Conservation (phyloP, 2,329 filamentous ascomycete genomes). For the Pseudocercospora pini-densiflorae region DNA sequence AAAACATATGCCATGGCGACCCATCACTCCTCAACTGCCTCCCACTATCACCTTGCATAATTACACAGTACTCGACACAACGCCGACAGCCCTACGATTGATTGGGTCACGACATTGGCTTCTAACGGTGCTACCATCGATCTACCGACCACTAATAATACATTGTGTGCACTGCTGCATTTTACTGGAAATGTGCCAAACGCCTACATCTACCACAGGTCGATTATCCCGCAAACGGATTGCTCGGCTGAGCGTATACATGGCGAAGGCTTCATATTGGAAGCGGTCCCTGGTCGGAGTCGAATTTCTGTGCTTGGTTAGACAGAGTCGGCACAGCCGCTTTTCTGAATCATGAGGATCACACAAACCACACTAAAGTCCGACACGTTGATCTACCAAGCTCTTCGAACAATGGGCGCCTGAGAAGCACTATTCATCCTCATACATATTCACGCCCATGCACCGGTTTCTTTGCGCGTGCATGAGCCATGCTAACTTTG, state of each 20-base stretch:
- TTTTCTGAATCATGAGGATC: conserved; percentile 16
- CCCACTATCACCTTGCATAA: background rate
- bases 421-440: conserved; percentile 6
- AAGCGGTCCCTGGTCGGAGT: background rate
- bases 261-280: background rate
- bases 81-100: background rate
- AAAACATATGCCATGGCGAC: background rate
- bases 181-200: background rate
- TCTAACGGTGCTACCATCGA: conserved; percentile 3
- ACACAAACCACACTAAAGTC: conserved; percentile 11
- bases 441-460: conserved; percentile 10
- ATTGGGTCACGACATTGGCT: conserved; percentile 4
- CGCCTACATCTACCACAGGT: conserved; percentile 1
- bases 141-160: conserved; percentile 1
- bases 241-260: conserved; percentile 3
- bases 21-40: background rate
- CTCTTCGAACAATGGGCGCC: conserved; percentile 10
- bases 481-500: conserved; percentile 24
- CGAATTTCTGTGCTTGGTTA: conserved; percentile 17
- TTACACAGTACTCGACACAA: background rate
- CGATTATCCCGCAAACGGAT: background rate
- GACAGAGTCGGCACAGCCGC: conserved; percentile 25
- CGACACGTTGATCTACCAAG: conserved; percentile 14
- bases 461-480: conserved; percentile 1
- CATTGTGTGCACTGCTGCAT: background rate